Conservation (phyloP, 192 early-diverging fungal species). For the Oehlia diaphana region DNA sequence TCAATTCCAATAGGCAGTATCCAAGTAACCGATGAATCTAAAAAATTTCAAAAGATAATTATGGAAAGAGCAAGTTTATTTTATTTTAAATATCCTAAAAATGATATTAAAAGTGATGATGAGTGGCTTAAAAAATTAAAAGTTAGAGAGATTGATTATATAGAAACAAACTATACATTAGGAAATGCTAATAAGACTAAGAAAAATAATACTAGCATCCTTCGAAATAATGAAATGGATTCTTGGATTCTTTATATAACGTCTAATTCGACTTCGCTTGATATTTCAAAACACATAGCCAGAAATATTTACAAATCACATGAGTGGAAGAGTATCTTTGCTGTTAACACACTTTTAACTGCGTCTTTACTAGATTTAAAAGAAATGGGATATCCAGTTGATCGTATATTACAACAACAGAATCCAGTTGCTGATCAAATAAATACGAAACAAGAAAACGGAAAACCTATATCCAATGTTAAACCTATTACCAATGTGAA, state of each 20-base stretch:
- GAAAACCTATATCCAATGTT: not conserved
- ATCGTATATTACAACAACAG: slow-evolving; percentile 44
- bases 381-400: slow-evolving; percentile 49
- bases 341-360: not conserved
- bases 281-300: not conserved
- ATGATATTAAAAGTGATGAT: slow-evolving; percentile 49
- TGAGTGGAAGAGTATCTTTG: not conserved
- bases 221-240: slow-evolving; percentile 34
- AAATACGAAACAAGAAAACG: slow-evolving; percentile 26
- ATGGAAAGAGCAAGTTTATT: slow-evolving; percentile 76
- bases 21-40: slow-evolving; percentile 42
- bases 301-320: not conserved
- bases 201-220: slow-evolving; percentile 58
- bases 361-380: not conserved
- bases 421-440: not conserved
- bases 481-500: not conserved
- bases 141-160: slow-evolving; percentile 66
- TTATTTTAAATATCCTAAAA: slow-evolving; percentile 59
- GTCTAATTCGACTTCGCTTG: slow-evolving; percentile 34
- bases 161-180: slow-evolving; percentile 50
- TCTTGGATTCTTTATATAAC: slow-evolving; percentile 42
- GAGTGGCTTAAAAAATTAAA: slow-evolving; percentile 62
- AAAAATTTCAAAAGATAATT: slow-evolving; percentile 62
- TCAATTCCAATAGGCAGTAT: slow-evolving; percentile 52
- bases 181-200: slow-evolving; percentile 40